Conservation (phyloP, 768 basidiomycete species). For the Chiua virens region DNA sequence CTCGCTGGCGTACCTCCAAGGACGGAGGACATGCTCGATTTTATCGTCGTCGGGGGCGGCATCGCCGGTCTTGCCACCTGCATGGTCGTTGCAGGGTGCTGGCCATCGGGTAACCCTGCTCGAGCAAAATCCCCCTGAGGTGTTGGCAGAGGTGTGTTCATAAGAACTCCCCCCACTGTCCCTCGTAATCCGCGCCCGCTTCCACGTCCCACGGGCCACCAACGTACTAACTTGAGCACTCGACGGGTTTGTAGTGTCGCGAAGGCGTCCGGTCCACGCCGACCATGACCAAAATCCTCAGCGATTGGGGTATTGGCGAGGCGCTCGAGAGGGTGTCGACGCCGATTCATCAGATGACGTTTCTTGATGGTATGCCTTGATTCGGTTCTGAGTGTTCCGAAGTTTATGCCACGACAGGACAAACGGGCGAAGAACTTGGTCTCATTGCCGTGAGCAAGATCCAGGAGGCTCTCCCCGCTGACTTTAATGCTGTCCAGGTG, state of each 20-base stretch:
- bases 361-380: constrained; percentile 15
- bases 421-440: constrained; percentile 44
- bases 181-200: background rate
- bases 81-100: constrained; percentile 49
- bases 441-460: constrained; percentile 44
- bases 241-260: constrained; percentile 21
- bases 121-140: constrained; percentile 45
- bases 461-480: constrained; percentile 43
- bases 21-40: constrained; percentile 16
- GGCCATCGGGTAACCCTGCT: constrained; percentile 60
- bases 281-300: constrained; percentile 54
- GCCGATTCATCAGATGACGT: constrained; percentile 12
- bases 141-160: constrained; percentile 34
- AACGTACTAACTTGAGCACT: background rate
- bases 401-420: constrained; percentile 28
- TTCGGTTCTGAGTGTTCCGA: too few relatives aligned
- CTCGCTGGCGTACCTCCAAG: constrained; percentile 3
- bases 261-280: constrained; percentile 50
- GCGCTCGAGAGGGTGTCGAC: constrained; percentile 35
- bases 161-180: background rate
- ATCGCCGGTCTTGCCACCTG: constrained; percentile 56
- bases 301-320: constrained; percentile 53
- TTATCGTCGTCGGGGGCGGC: constrained; percentile 26
- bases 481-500: constrained; percentile 49
- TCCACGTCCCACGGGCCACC: background rate